These are phyloP conservation scores for Populus hybrid DNA, from an alignment of 441 rosid species.

Conservation along the genomic window DNA sequence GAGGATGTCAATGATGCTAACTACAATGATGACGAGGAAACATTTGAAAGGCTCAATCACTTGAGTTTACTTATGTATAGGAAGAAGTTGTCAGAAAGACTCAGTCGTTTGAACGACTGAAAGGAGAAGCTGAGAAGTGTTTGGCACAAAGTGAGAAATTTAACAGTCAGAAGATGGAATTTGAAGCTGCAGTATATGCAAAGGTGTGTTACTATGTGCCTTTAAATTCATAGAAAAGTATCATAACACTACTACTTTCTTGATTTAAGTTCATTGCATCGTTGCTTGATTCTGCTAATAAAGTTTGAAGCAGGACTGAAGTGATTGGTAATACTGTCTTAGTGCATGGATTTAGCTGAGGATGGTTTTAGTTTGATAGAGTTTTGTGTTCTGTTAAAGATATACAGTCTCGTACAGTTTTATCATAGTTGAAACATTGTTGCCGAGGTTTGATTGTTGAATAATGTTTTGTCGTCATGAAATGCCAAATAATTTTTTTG, in stretches of 20 bases:
- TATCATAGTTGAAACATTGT: background rate
- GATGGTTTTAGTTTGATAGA: background rate
- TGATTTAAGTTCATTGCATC: background rate
- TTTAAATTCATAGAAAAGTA: background rate
- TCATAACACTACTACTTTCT: background rate
- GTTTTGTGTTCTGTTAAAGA: background rate
- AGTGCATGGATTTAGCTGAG: background rate
- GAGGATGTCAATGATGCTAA: background rate
- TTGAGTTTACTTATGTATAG: slow-evolving; percentile 26
- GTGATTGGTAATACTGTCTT: background rate
- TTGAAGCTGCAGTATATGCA: slow-evolving; percentile 69
- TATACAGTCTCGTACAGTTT: background rate
- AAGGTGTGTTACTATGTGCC: slow-evolving; percentile 40
- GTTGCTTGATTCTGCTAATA: background rate
- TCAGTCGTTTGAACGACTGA: slow-evolving; percentile 55
- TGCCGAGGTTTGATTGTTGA: background rate
- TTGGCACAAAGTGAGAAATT: slow-evolving; percentile 62
- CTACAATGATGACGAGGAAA: background rate
- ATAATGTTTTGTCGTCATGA: background rate
- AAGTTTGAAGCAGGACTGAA: background rate
- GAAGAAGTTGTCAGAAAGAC: slow-evolving; percentile 79
- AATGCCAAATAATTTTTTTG: background rate
- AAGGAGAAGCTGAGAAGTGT: slow-evolving; percentile 80
- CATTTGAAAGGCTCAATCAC: background rate
- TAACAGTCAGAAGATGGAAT: slow-evolving; percentile 55